Evolutionary conservation across 495 filamentous ascomycete genomes (phyloP).

Genomic region (Barbatosphaeria neglecta): DNA sequence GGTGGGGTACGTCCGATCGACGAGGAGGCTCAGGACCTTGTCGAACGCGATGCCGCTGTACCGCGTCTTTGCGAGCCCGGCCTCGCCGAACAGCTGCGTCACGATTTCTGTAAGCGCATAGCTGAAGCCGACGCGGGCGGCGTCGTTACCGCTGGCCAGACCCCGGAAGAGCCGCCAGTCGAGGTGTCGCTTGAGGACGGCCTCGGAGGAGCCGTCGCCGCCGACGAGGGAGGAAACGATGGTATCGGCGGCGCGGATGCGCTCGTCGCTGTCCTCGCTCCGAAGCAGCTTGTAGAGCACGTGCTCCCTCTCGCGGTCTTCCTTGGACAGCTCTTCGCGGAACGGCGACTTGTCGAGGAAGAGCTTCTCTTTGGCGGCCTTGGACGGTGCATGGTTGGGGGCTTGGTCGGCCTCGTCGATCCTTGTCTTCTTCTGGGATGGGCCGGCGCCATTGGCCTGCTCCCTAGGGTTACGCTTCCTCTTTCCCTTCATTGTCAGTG

Average conservation of each 20-base stretch:
- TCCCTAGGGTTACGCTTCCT: slow-evolving; percentile 31
- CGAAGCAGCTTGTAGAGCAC: slow-evolving; percentile 39
- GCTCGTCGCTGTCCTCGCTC: slow-evolving; percentile 37
- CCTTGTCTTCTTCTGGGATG: slow-evolving; percentile 29
- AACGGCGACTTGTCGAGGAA: slow-evolving; percentile 32
- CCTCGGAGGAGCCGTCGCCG: slow-evolving; percentile 27
- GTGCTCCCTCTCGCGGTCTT: slow-evolving; percentile 35
- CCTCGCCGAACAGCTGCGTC: slow-evolving; percentile 43
- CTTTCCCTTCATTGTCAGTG: slow-evolving; percentile 23
- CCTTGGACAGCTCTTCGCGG: slow-evolving; percentile 26
- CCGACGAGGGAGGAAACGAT: slow-evolving; percentile 34
- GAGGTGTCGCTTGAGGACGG: slow-evolving; percentile 38
- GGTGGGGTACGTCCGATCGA: slow-evolving; percentile 51
- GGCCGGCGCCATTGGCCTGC: slow-evolving; percentile 16
- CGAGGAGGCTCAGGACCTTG: slow-evolving; percentile 51
- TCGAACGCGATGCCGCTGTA: slow-evolving; percentile 41
- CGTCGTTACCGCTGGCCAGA: slow-evolving; percentile 81
- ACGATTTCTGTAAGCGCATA: slow-evolving; percentile 78
- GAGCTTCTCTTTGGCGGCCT: slow-evolving; percentile 10
- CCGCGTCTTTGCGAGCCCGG: slow-evolving; percentile 25
- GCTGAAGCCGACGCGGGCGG: slow-evolving; percentile 81
- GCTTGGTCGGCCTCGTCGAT: slow-evolving; percentile 8
- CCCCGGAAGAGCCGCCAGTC: slow-evolving; percentile 67
- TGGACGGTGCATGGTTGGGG: slow-evolving; percentile 9
- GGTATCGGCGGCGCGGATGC: slow-evolving; percentile 37